Conservation (phyloP, 495 filamentous ascomycete species). For the Xylaria scruposa region DNA sequence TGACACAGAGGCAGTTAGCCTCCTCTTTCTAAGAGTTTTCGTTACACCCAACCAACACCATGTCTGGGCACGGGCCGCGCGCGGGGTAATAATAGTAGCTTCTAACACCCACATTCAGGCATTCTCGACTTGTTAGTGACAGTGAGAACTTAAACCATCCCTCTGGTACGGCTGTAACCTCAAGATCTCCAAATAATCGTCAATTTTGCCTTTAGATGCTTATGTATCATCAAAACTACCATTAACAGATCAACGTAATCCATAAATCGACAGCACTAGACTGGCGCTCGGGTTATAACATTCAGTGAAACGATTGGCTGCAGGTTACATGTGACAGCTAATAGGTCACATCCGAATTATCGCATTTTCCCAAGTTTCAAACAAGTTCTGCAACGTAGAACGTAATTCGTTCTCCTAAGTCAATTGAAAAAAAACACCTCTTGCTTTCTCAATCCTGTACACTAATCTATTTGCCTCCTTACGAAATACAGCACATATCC, state of each 20-base stretch:
- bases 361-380: not conserved
- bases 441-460: not conserved
- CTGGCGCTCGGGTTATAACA: not conserved
- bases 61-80: not conserved
- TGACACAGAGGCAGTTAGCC: too few species aligned
- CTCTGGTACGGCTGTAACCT: not conserved
- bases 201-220: not conserved
- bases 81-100: slow-evolving; percentile 2
- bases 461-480: not conserved
- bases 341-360: not conserved
- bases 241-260: not conserved
- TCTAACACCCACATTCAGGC: not conserved
- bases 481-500: not conserved
- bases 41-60: not conserved
- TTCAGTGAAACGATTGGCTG: not conserved
- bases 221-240: not conserved
- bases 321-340: not conserved
- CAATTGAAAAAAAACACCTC: not conserved
- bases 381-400: not conserved
- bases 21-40: not conserved
- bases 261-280: not conserved
- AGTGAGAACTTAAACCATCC: not conserved
- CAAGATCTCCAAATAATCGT: not conserved
- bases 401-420: not conserved
- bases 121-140: not conserved